These are phyloP conservation scores for Penicillium psychrosexuale DNA, from an alignment of 2,329 filamentous ascomycete genomes.

Conservation along the genomic window DNA sequence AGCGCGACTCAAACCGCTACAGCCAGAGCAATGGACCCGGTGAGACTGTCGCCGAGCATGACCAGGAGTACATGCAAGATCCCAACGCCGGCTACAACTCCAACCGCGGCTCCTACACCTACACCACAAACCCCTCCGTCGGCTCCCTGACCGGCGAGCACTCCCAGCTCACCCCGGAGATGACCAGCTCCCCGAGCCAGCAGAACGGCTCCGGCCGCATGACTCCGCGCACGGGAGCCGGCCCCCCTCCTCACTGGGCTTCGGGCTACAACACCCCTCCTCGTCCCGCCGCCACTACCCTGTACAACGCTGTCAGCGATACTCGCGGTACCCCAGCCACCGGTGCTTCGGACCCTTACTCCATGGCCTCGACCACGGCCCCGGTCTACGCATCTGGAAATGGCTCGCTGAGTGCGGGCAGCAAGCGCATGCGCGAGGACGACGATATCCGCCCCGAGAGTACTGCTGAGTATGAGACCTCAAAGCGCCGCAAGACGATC, in stretches of 20 bases:
- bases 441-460: conserved; percentile 65
- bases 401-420: conserved; percentile 53
- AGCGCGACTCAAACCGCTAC: conserved; percentile 67
- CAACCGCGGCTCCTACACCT: conserved; percentile 72
- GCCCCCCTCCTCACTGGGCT: conserved; percentile 70
- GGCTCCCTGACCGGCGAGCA: conserved; percentile 68
- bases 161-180: conserved; percentile 73
- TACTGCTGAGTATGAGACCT: conserved; percentile 57
- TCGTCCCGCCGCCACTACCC: conserved; percentile 67
- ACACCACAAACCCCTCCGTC: conserved; percentile 64
- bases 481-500: conserved; percentile 76
- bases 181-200: conserved; percentile 74
- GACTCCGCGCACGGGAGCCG: conserved; percentile 74
- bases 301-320: conserved; percentile 88
- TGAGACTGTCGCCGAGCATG: conserved; percentile 67
- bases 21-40: conserved; percentile 58
- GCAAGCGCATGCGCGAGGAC: conserved; percentile 63
- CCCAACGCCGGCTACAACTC: conserved; percentile 68
- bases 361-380: conserved; percentile 63
- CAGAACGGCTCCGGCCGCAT: conserved; percentile 78
- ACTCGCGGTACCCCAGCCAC: conserved; percentile 64
- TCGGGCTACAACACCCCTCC: conserved; percentile 77
- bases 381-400: conserved; percentile 57
- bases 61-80: conserved; percentile 81
- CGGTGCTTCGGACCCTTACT: conserved; percentile 68